Conservation (phyloP, 306 rosid genomes). For the Canavalia gladiata region DNA sequence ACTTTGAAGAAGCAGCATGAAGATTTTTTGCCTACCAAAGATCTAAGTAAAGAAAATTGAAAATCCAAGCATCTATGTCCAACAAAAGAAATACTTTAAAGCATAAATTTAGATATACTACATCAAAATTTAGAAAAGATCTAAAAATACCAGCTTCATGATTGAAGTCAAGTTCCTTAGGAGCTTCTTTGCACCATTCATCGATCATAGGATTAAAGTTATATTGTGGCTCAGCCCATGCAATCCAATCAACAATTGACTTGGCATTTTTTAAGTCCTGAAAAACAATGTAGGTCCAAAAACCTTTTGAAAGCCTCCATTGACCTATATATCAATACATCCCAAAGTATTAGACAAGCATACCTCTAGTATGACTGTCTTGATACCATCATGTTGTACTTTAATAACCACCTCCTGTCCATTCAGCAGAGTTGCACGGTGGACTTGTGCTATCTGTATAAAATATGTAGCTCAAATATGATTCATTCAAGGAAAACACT, state of each 20-base stretch:
- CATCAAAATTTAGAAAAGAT: conserved; percentile 40
- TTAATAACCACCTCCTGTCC: conserved; percentile 95
- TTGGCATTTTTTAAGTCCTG: conserved; percentile 98
- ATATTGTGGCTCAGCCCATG: conserved; percentile 97
- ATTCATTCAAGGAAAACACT: conserved; percentile 39
- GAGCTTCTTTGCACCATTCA: conserved; percentile 99
- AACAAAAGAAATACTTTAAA: conserved; percentile 37
- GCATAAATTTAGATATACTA: conserved; percentile 29
- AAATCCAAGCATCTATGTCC: conserved; percentile 38
- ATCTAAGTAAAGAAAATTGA: conserved; percentile 11
- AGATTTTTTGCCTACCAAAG: conserved; percentile 8
- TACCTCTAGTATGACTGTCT: conserved; percentile 90
- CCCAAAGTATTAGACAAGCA: conserved; percentile 44
- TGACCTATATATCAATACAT: conserved; percentile 49
- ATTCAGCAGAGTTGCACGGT: conserved; percentile 86
- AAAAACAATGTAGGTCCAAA: conserved; percentile 46
- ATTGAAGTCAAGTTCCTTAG: conserved; percentile 95
- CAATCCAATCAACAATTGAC: conserved; percentile 95
- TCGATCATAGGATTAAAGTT: conserved; percentile 96
- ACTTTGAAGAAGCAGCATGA: not conserved
- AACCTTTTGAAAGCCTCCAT: conserved; percentile 40
- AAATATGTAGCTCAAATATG: conserved; percentile 44
- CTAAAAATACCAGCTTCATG: conserved; percentile 83
- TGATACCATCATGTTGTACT: conserved; percentile 94
- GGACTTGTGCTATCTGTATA: conserved; percentile 97